Conservation (phyloP, 1,139 yeast species). For the Hansenula lynferdii region DNA sequence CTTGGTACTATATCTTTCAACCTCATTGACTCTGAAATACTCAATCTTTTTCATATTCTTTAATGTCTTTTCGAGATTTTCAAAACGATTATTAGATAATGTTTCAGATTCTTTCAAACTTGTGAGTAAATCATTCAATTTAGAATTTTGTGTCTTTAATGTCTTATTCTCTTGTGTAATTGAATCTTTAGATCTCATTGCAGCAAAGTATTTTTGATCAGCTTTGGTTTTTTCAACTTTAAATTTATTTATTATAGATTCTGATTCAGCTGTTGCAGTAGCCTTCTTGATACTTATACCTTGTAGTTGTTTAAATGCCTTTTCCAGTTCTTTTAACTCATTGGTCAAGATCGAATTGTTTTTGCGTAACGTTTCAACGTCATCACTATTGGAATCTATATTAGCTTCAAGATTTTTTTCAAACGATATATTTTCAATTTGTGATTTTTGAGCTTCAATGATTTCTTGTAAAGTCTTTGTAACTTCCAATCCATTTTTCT, state of each 20-base stretch:
- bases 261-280: slow-evolving; percentile 54
- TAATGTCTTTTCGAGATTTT: slow-evolving; percentile 25
- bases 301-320: slow-evolving; percentile 60
- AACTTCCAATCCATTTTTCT: slow-evolving; percentile 39
- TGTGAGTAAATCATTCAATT: slow-evolving; percentile 67
- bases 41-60: slow-evolving; percentile 24
- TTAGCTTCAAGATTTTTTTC: slow-evolving; percentile 8
- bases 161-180: slow-evolving; percentile 64
- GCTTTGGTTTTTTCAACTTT: slow-evolving; percentile 86
- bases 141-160: slow-evolving; percentile 57
- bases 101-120: slow-evolving; percentile 60
- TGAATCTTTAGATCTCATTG: slow-evolving; percentile 89
- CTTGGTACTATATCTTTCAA: slow-evolving; percentile 6
- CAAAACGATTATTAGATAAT: slow-evolving; percentile 8
- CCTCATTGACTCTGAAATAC: slow-evolving; percentile 24
- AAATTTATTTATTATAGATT: slow-evolving; percentile 62
- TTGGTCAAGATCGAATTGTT: slow-evolving; percentile 52
- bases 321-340: slow-evolving; percentile 81
- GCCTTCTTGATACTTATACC: slow-evolving; percentile 56
- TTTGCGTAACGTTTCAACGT: slow-evolving; percentile 34
- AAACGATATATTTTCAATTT: slow-evolving; percentile 39
- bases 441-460: slow-evolving; percentile 37
- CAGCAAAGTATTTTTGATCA: slow-evolving; percentile 92
- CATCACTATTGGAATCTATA: slow-evolving; percentile 20
- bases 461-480: slow-evolving; percentile 37